Percentiles rank a stretch among this genome's conserved stretches.
Evolutionary conservation across 1,284 basidiomycete species (phyloP).

Genomic region (Apiotrichum veenhuisii): DNA sequence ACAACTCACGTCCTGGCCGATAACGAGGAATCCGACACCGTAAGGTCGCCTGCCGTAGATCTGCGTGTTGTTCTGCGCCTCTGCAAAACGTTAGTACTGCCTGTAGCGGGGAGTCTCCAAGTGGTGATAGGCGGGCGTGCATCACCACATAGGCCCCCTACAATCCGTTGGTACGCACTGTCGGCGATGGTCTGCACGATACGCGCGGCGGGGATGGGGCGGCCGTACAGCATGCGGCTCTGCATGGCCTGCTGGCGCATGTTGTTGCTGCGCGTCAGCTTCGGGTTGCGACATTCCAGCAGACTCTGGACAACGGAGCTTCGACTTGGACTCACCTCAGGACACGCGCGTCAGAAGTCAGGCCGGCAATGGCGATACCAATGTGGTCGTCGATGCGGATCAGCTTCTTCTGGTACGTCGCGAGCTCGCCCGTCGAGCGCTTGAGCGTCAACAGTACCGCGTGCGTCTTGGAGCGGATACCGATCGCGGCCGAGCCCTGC

Average conservation of each 20-base stretch:
- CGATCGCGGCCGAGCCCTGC: constrained; percentile 97
- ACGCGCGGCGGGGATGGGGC: constrained; percentile 88
- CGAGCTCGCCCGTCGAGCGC: constrained; percentile 98
- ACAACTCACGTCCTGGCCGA: constrained; percentile 71
- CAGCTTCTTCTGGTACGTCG: constrained; percentile 99
- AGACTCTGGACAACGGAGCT: too few relatives aligned
- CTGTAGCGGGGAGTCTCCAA: neutral
- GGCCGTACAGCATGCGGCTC: constrained; percentile 89
- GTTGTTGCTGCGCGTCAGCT: too few relatives aligned
- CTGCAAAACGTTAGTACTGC: constrained; percentile 50
- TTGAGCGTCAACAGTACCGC: constrained; percentile 90
- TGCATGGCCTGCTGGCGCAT: constrained; percentile 99
- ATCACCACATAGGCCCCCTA: too few relatives aligned
- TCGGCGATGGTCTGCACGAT: constrained; percentile 92
- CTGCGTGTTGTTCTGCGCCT: constrained; percentile 98
- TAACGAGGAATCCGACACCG: constrained; percentile 97
- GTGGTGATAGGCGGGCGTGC: constrained; percentile 1
- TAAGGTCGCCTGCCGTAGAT: constrained; percentile 97
- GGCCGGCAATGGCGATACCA: constrained; percentile 95
- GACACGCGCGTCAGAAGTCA: constrained; percentile 96
- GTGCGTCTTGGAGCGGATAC: constrained; percentile 91
- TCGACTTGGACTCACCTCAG: constrained; percentile 61
- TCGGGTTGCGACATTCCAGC: too few relatives aligned
- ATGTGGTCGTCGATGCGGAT: constrained; percentile 99
- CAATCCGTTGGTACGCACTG: constrained; percentile 55